Evolutionary conservation across 179 eudicot genomes (phyloP), one percentile per base, ranked within the genome.

Genomic region (Amaranthus tricolor): DNA sequence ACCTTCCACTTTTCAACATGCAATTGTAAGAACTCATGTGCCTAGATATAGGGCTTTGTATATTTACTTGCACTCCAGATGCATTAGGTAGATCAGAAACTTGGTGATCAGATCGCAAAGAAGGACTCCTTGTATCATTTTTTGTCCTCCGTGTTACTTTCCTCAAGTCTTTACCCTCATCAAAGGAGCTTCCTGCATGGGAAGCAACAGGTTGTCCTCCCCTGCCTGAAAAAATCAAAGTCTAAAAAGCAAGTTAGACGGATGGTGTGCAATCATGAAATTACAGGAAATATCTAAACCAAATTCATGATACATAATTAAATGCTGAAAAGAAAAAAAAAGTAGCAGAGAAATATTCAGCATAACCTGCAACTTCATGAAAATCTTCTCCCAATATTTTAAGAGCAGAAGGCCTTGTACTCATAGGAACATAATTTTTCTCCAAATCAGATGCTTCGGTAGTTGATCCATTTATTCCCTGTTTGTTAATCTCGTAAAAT

Each of bases 1-100:
- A 95, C 99, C 99, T 93, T 72, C 97, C 98, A 77, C 81, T 81
- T 84, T 75, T 91, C 72, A 95, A 66, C 75, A 86, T 82, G 62
- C 79, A 84, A 64, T 87, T 78, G 84, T 93, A 95, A 82, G 84
- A 80, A 47, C 81, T 78, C 77, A 88, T 81, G 49, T 80, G 58
- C 49, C 58, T 63, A 67, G 85, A 74, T 76, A 76, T 73, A 62
- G 76, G 53, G 57, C 75, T 76, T 74, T 79, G 68, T 47, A 76
- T 73, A 19, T 77, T 65, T 56, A 48, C 62, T 44, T 72, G 69
- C 62, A 58, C 51, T 16, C 67, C 61, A 31, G 45, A 19, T 48
- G 58, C 67, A 76, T 71, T 74, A 40, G 84, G 74, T 19, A 74
- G 68, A 16, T 62, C 77, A 54, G 83, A 70, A 56, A 62, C 57